Evolutionary conservation across 495 filamentous ascomycete genomes (phyloP).

Genomic region (Penicillium argentinense): DNA sequence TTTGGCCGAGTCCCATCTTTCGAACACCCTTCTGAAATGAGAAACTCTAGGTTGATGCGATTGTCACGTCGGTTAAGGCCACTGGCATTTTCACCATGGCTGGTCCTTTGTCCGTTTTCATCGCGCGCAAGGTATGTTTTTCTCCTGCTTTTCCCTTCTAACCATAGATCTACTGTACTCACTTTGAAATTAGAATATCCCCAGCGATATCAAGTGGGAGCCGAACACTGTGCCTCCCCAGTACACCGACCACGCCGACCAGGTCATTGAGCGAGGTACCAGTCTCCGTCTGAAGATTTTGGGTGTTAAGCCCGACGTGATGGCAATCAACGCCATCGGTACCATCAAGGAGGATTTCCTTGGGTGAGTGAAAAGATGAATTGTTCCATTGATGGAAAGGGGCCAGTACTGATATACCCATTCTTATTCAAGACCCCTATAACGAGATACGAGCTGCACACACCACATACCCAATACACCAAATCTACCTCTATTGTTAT

Average conservation of each 20-base stretch:
- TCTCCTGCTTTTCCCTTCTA: too few species aligned
- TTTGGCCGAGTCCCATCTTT: too few species aligned
- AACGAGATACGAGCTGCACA: constrained; percentile 29
- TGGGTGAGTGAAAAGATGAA: constrained; percentile 38
- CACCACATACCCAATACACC: constrained; percentile 21
- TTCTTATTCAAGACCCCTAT: constrained; percentile 34
- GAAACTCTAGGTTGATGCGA: constrained; percentile 75
- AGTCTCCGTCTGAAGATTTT: constrained; percentile 92
- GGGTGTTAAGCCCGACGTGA: constrained; percentile 87
- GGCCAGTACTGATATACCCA: constrained; percentile 1
- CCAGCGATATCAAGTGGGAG: constrained; percentile 88
- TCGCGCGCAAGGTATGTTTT: constrained; percentile 79
- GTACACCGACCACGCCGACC: constrained; percentile 83
- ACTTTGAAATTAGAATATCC: constrained; percentile 92
- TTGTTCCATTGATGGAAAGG: neutral
- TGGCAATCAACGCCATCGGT: constrained; percentile 91
- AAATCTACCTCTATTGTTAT: constrained; percentile 10
- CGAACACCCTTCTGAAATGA: too few species aligned
- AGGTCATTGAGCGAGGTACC: constrained; percentile 89
- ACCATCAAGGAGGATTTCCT: constrained; percentile 86
- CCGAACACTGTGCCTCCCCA: constrained; percentile 84
- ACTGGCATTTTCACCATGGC: constrained; percentile 92
- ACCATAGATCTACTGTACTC: too few species aligned
- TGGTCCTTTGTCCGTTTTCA: constrained; percentile 85
- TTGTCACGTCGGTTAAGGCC: constrained; percentile 84